These are phyloP conservation scores for Proliferodiscus dingleyae DNA, from an alignment of 2,329 filamentous ascomycete species.

Conservation along the genomic window DNA sequence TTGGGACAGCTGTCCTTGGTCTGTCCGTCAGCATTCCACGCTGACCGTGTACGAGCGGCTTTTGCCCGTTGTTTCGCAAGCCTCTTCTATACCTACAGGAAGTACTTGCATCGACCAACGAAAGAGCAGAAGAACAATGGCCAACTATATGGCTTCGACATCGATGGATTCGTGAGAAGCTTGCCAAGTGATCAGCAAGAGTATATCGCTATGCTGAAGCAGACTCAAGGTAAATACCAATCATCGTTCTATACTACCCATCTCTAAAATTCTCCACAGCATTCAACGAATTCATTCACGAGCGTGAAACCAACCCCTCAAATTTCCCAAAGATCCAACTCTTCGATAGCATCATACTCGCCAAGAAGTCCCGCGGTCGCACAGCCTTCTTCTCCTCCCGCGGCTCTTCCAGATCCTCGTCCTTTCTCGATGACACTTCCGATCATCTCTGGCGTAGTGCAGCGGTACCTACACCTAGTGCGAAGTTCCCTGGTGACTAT, in stretches of 20 bases:
- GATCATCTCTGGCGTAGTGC: slow-evolving; percentile 77
- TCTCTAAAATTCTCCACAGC: slow-evolving; percentile 44
- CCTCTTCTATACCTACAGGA: slow-evolving; percentile 61
- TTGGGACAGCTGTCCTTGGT: slow-evolving; percentile 60
- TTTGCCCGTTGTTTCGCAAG: slow-evolving; percentile 64
- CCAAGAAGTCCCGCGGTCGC: slow-evolving; percentile 63
- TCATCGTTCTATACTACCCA: slow-evolving; percentile 27
- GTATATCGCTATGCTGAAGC: slow-evolving; percentile 58
- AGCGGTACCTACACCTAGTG: slow-evolving; percentile 54
- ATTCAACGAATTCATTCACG: slow-evolving; percentile 82
- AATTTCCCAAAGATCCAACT: slow-evolving; percentile 65
- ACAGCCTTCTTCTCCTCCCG: slow-evolving; percentile 45
- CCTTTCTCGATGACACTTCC: slow-evolving; percentile 65
- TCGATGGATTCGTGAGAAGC: slow-evolving; percentile 60
- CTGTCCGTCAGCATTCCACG: slow-evolving; percentile 57
- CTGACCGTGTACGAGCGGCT: slow-evolving; percentile 57
- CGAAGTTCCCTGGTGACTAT: slow-evolving; percentile 60
- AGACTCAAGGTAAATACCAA: slow-evolving; percentile 54
- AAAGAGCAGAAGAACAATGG: slow-evolving; percentile 57
- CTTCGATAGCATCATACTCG: slow-evolving; percentile 80
- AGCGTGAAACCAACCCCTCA: slow-evolving; percentile 62
- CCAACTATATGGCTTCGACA: slow-evolving; percentile 59
- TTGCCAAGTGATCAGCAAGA: slow-evolving; percentile 62
- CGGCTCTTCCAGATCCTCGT: slow-evolving; percentile 34
- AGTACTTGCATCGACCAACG: slow-evolving; percentile 54